These are phyloP conservation scores for Remersonia thermophila DNA, from an alignment of 2,329 filamentous ascomycete genomes.

Conservation along the genomic window DNA sequence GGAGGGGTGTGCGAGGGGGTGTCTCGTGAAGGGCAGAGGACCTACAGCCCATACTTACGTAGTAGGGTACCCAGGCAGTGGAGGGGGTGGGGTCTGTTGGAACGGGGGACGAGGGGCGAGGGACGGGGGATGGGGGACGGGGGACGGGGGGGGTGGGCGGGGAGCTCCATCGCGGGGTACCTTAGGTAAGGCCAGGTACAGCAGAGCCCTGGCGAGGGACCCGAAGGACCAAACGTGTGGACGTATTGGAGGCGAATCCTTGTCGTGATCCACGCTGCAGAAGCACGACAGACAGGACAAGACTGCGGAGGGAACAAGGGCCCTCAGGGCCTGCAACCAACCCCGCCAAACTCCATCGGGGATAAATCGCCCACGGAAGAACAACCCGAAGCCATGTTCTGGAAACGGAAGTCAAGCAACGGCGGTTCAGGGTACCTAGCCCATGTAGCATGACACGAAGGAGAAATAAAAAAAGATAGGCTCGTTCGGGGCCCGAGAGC, in stretches of 20 bases:
- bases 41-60: neutral
- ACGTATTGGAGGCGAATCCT: too few relatives aligned
- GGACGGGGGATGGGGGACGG: neutral
- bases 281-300: neutral
- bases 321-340: too few relatives aligned
- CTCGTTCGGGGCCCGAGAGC: too few relatives aligned
- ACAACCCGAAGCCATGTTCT: constrained; percentile 9
- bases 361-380: constrained; percentile 6
- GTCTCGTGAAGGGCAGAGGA: neutral
- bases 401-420: constrained; percentile 2
- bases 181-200: too few relatives aligned
- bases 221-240: too few relatives aligned
- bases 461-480: too few relatives aligned
- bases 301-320: neutral
- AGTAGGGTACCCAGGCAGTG: neutral
- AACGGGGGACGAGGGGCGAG: too few relatives aligned
- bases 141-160: too few relatives aligned
- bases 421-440: neutral
- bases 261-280: neutral
- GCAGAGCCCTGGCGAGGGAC: too few relatives aligned
- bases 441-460: too few relatives aligned
- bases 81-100: neutral
- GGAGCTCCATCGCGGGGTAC: too few relatives aligned
- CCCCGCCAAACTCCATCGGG: constrained; percentile 5
- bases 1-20: neutral